Base-by-base conservation (phyloP, 305 asterid genomes). In the Salvia sclarea region DNA sequence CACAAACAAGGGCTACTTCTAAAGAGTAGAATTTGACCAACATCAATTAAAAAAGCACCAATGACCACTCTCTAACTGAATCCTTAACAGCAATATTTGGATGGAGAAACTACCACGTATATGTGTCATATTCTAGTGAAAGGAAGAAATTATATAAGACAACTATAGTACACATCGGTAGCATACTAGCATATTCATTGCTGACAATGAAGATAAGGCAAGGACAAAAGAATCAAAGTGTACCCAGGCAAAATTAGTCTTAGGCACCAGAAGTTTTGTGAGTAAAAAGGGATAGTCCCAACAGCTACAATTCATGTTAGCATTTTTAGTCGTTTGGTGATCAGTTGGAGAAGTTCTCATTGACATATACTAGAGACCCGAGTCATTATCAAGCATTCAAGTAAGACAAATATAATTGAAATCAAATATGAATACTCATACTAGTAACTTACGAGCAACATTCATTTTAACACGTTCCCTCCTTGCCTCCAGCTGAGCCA, bases 401-500 rank as follows among this genome's bases (percentile, higher is more conserved):
- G 58, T 49, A 35, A 56, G 66, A 71, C 45, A 50, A 57, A 50
- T 72, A 67, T 20, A 18, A 64, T 8, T 12, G 38, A 49, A 66
- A 33, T 41, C 45, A 56, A 70, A 28, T 2, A 74, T 20, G 22
- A 49, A 49, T 50, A 69, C n/a, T 64, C 69, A 70, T 50, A 69
- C n/a, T 66, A 68, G 72, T 62, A 18, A 80, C 97, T 84, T 83
- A 94, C 99, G 82, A 66, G 96, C 93, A 82, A 94, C 88, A 75
- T 86, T 91, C 75, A 80, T 81, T 73, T 76, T 86, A 64, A 94
- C 86, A 49, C 80, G 91, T 76, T 87, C 96, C 76, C 99, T 86
- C 81, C 93, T 89, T 69, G 91, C 91, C 76, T 91, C 99, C 52
- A 94, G 78, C 80, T 84, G 92, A 71, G 86, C 88, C 89, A 91